A percentile compares a stretch with the other conserved stretches of the same genome.
These are phyloP conservation scores for Cercospora brassicicola DNA, from an alignment of 2,329 filamentous ascomycete species.

Conservation along the genomic window DNA sequence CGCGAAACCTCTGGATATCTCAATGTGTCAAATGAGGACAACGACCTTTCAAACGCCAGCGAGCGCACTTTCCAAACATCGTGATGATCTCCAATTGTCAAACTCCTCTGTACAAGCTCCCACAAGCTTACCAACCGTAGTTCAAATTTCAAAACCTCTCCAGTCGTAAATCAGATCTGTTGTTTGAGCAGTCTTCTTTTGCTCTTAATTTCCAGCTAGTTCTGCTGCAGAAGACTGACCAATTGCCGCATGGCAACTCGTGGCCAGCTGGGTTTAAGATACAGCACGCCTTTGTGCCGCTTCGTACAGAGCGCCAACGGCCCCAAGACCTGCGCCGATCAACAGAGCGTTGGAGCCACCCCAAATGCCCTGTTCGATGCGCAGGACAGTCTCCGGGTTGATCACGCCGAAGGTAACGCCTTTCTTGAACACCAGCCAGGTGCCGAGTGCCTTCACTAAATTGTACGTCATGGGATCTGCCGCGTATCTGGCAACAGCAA, in stretches of 20 bases:
- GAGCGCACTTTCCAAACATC: not conserved
- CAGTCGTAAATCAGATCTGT: not conserved
- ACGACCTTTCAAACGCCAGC: not conserved
- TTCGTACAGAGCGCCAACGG: slow-evolving; percentile 72
- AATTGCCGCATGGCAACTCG: not conserved
- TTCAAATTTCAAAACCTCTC: not conserved
- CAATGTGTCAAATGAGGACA: slow-evolving; percentile 4
- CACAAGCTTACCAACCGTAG: not conserved
- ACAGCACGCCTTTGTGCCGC: slow-evolving; percentile 61
- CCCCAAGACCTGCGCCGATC: slow-evolving; percentile 67
- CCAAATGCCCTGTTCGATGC: slow-evolving; percentile 66
- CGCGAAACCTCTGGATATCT: slow-evolving; percentile 8
- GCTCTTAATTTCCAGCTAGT: not conserved
- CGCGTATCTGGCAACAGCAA: slow-evolving; percentile 53
- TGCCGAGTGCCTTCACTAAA: slow-evolving; percentile 78
- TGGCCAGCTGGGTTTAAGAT: not conserved
- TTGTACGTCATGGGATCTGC: slow-evolving; percentile 90
- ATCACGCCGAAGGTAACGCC: slow-evolving; percentile 64
- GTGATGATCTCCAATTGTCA: not conserved
- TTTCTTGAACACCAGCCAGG: slow-evolving; percentile 76
- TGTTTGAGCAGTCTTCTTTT: not conserved
- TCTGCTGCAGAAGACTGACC: not conserved
- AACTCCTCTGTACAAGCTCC: slow-evolving; percentile 4
- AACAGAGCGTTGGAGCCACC: slow-evolving; percentile 71
- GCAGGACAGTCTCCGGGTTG: slow-evolving; percentile 58